Percentiles rank a stretch among this genome's conserved stretches.
Evolutionary conservation across 495 filamentous ascomycete species (phyloP).

Genomic region (Trichocladium uniseriatum): DNA sequence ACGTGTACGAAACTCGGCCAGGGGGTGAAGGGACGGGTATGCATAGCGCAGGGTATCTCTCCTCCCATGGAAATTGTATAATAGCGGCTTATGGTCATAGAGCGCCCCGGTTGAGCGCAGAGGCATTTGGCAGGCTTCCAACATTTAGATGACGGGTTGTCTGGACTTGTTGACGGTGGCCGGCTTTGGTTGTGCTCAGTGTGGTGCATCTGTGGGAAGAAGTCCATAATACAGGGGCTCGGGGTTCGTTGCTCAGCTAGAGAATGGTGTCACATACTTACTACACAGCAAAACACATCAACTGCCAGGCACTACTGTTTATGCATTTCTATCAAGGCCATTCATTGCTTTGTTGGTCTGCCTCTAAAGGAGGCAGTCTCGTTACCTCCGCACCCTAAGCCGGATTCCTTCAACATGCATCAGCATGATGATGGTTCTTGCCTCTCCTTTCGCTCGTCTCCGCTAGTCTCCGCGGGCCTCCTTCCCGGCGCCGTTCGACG

Average conservation of each 20-base stretch:
- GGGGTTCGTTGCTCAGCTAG: too few relatives aligned
- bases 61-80: slow-evolving; percentile 28
- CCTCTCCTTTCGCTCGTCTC: not conserved
- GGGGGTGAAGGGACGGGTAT: slow-evolving; percentile 14
- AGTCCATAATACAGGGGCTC: not conserved
- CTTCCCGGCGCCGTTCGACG: too few relatives aligned
- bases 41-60: slow-evolving; percentile 32
- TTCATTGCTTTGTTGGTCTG: too few relatives aligned
- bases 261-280: not conserved
- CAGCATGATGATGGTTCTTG: not conserved
- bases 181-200: not conserved
- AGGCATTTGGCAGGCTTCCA: slow-evolving; percentile 8
- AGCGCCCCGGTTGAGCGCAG: slow-evolving; percentile 17
- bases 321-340: too few relatives aligned
- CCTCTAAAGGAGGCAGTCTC: too few relatives aligned
- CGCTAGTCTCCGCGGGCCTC: too few relatives aligned
- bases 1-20: slow-evolving; percentile 20
- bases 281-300: not conserved
- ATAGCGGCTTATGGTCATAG: slow-evolving; percentile 26
- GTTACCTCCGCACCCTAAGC: too few relatives aligned
- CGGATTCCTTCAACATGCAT: not conserved
- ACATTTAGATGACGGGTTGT: not conserved
- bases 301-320: too few relatives aligned
- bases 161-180: not conserved
- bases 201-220: not conserved